Evolutionary conservation across 1,139 yeast species (phyloP), one percentile per base, ranked within the genome.

Genomic region (Pichia sp.): DNA sequence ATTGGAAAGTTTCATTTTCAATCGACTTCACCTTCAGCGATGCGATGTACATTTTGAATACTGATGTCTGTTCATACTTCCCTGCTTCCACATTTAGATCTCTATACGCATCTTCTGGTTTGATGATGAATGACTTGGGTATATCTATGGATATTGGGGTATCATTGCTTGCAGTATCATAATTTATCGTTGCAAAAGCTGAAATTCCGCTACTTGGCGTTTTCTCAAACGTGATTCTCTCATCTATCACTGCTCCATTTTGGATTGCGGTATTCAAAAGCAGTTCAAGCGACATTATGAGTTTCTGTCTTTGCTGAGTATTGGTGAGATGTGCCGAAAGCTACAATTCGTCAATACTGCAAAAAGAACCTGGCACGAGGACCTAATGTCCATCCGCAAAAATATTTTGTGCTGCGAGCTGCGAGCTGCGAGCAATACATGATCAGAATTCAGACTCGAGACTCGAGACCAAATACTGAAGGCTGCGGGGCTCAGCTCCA

Each of bases 1-100:
- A 72, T 31, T 67, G 31, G 57, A 56, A 43, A 20, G 31, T 35
- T 9, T 32, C 28, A 11, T 34, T 34, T n/a, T 32, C 19, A 12
- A 34, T 15, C 3, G 22, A 7, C 5, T 29, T 23, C 1, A n/a
- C 17, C 15, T 28, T 35, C 13, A 45, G 26, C 19, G 39, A 26
- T n/a, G 46, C 46, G 2, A 51, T 22, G 26, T 47, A 51, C 4
- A 47, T 33, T 27, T 52, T 51, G 22, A 50, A 24, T 4, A 47
- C 22, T 1, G 41, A 19, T 14, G 20, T 12, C n/a, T 15, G 35
- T 41, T 17, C 45, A 32, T 24, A 36, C 35, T 14, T 17, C 6
- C 8, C 27, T 23, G 14, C 11, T 12, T 11, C 32, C 2, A 31
- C 9, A 5, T 31, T 16, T 8, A 51, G 41, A 13, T 39, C 42